Conservation (phyloP, 2,329 filamentous ascomycete species). For the Didymellaceae sp. region DNA sequence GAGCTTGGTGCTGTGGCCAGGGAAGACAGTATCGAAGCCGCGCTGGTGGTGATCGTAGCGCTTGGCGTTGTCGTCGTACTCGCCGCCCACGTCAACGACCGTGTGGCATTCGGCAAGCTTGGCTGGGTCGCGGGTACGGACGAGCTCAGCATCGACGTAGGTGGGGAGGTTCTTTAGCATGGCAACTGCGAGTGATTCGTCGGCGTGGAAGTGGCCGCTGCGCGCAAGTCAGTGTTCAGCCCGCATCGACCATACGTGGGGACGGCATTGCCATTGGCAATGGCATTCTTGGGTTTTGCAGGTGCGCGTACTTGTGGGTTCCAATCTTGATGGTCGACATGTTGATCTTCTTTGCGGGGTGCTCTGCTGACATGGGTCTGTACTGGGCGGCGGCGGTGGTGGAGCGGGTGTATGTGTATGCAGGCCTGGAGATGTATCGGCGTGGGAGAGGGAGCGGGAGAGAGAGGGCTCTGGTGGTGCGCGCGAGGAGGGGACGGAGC, state of each 20-base stretch:
- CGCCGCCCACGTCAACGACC: constrained; percentile 96
- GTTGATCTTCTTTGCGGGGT: constrained; percentile 80
- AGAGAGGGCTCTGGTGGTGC: not conserved
- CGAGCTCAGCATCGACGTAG: constrained; percentile 74
- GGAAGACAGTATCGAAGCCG: constrained; percentile 84
- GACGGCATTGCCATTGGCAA: not conserved
- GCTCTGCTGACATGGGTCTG: constrained; percentile 40
- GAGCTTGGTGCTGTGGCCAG: constrained; percentile 82
- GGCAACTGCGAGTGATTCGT: constrained; percentile 95
- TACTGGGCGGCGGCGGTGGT: not conserved
- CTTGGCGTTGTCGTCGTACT: constrained; percentile 78
- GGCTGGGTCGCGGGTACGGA: constrained; percentile 86
- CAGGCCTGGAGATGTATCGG: not conserved
- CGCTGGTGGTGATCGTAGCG: constrained; percentile 99
- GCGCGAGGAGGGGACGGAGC: not conserved
- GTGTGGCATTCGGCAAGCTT: constrained; percentile 84
- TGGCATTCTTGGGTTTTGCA: constrained; percentile 3
- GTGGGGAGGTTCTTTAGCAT: constrained; percentile 88
- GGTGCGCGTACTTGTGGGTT: constrained; percentile 74
- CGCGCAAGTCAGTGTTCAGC: not conserved
- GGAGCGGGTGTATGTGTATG: not conserved
- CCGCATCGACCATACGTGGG: not conserved
- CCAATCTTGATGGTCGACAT: constrained; percentile 74
- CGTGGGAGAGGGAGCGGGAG: too few species aligned
- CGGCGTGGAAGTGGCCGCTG: constrained; percentile 95